Evolutionary conservation across 2,329 filamentous ascomycete genomes (phyloP).

Genomic region (Raffaelea arxii): DNA sequence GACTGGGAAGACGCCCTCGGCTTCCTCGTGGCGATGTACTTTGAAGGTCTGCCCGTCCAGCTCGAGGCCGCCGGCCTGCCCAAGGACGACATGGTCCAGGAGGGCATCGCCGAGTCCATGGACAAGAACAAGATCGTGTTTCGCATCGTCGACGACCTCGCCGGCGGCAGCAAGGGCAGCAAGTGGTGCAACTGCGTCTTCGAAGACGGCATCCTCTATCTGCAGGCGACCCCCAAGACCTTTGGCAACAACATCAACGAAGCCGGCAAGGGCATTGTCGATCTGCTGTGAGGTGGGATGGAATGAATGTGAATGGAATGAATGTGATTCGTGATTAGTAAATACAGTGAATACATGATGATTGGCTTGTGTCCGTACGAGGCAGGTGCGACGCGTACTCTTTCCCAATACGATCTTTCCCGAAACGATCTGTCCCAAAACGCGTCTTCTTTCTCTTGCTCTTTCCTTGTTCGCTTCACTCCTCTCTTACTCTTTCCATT

Average conservation of each 20-base stretch:
- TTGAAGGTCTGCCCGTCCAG: slow-evolving; percentile 24
- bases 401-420: no score
- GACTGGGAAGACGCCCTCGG: slow-evolving; percentile 38
- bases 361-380: no score
- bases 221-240: slow-evolving; percentile 22
- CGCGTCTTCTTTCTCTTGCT: no score
- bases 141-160: slow-evolving; percentile 35
- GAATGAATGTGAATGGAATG: neutral
- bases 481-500: no score
- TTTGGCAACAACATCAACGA: slow-evolving; percentile 28
- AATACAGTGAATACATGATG: no score
- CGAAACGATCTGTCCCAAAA: no score
- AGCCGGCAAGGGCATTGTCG: slow-evolving; percentile 24
- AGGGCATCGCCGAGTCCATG: slow-evolving; percentile 38
- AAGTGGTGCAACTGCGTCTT: slow-evolving; percentile 38
- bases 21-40: slow-evolving; percentile 29
- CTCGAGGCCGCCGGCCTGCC: slow-evolving; percentile 10
- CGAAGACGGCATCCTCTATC: slow-evolving; percentile 37
- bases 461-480: no score
- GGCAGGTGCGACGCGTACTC: no score
- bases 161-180: slow-evolving; percentile 27
- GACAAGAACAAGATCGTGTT: slow-evolving; percentile 31
- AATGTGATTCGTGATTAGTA: no score
- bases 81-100: slow-evolving; percentile 34
- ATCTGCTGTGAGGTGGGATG: slow-evolving; percentile 19